These are phyloP conservation scores for Excoecaria agallocha DNA, from an alignment of 345 rosid species.

Conservation along the genomic window DNA sequence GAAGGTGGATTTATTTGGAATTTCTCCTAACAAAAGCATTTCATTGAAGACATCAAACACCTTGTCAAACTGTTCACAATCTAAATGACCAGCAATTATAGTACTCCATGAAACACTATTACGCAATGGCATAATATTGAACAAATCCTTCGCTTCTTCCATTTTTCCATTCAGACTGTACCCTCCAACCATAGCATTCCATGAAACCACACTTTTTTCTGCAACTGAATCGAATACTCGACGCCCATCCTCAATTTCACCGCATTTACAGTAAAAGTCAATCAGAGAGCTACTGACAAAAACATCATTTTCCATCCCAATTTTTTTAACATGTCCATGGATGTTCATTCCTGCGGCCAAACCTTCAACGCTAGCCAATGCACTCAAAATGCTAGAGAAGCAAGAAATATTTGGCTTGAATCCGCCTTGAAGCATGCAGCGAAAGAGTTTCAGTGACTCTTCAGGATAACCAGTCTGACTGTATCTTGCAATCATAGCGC, in stretches of 20 bases:
- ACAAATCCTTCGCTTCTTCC: slow-evolving; percentile 49
- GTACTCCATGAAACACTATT: slow-evolving; percentile 47
- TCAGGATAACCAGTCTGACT: slow-evolving; percentile 46
- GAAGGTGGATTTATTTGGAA: slow-evolving; percentile 44
- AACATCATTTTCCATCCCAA: slow-evolving; percentile 37
- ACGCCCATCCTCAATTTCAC: slow-evolving; percentile 39
- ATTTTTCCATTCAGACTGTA: slow-evolving; percentile 45
- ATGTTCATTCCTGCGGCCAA: slow-evolving; percentile 41
- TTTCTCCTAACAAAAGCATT: slow-evolving; percentile 47
- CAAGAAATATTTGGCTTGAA: slow-evolving; percentile 40
- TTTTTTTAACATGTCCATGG: slow-evolving; percentile 42
- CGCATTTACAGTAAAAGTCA: slow-evolving; percentile 55
- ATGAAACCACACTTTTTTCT: slow-evolving; percentile 40
- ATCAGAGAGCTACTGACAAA: slow-evolving; percentile 42
- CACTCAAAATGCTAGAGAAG: slow-evolving; percentile 41
- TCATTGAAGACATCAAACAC: slow-evolving; percentile 40
- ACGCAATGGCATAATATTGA: slow-evolving; percentile 36
- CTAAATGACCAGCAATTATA: slow-evolving; percentile 49
- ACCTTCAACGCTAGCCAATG: slow-evolving; percentile 41
- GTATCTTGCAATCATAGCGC: slow-evolving; percentile 56
- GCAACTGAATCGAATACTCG: slow-evolving; percentile 36
- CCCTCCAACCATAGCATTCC: slow-evolving; percentile 57
- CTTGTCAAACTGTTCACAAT: slow-evolving; percentile 34
- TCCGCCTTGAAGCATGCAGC: slow-evolving; percentile 36
- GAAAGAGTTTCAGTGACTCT: slow-evolving; percentile 48